Evolutionary conservation across 306 rosid species (phyloP), one percentile per base, ranked within the genome.

Genomic region (Rosa multiflora): DNA sequence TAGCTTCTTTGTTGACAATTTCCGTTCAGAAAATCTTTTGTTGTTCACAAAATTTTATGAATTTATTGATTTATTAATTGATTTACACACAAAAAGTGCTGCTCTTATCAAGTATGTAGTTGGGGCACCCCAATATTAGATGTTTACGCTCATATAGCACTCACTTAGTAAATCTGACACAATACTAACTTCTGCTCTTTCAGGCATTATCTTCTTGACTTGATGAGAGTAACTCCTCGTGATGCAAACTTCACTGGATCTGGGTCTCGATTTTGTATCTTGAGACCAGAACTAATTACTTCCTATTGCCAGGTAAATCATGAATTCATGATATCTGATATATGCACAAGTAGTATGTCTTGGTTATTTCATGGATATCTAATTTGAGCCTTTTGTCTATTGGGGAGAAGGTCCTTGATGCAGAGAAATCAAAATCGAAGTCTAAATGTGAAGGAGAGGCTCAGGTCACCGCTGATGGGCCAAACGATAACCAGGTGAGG

Each of bases 221-320:
- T 96, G 87, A 93, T 96, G 97, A 90, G 99, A 83, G 97, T 93
- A 64, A 93, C 99, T 72, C 99, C 99, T 55, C 96, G 97, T 61
- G 98, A 96, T 91, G 97, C 97, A 67, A 96, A 93, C 83, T 90
- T 87, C 80, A 90, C 87, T 76, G 97, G 98, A 74, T 85, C 92
- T 68, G 91, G 98, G 53, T 93, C 98, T 49, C 92, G 98, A 78
- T 96, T 90, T 82, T 90, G 96, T 81, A 91, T 96, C 29, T 77
- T 96, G 86, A 91, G 99, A 79, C 91, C 94, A 64, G 99, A 96
- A 85, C 85, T 96, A 75, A 91, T 96, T 79, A 88, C 91, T 55
- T 91, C 92, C 14, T 96, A 81, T 88, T 91, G 91, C 84, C 98
- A 93, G 96, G 99, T 91, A 72, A 32, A 20, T 56, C 29, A 56